Evolutionary conservation across 495 filamentous ascomycete species (phyloP).

Genomic region (Amorphotheca resinae): DNA sequence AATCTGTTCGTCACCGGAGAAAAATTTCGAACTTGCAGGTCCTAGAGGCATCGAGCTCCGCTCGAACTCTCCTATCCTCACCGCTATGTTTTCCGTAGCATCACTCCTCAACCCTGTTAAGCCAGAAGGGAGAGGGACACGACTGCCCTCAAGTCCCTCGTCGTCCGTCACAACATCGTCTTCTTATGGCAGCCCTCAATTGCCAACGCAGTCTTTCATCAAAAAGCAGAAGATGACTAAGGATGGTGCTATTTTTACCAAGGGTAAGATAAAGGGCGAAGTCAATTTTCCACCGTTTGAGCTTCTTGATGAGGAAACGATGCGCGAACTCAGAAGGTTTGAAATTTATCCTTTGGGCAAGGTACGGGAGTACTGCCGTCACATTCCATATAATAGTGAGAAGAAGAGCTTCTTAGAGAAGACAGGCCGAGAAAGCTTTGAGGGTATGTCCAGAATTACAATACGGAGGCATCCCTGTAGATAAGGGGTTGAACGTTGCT

Average conservation of each 20-base stretch:
- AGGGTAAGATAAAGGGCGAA: constrained; percentile 44
- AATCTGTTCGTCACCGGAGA: constrained; percentile 12
- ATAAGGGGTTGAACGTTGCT: constrained; percentile 6
- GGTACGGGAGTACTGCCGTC: constrained; percentile 55
- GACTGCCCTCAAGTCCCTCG: constrained; percentile 18
- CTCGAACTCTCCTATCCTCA: constrained; percentile 16
- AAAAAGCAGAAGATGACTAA: constrained; percentile 39
- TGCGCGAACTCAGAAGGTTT: constrained; percentile 44
- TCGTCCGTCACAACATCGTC: constrained; percentile 16
- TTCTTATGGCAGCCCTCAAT: constrained; percentile 15
- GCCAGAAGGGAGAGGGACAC: constrained; percentile 15
- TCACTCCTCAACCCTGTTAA: constrained; percentile 48
- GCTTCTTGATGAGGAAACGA: constrained; percentile 39
- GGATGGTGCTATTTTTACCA: constrained; percentile 45
- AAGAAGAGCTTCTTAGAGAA: constrained; percentile 78
- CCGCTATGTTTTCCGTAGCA: constrained; percentile 36
- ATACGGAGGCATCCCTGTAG: background rate
- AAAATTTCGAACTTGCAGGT: constrained; percentile 14
- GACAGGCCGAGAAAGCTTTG: constrained; percentile 77
- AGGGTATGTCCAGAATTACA: constrained; percentile 44
- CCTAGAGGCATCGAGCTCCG: constrained; percentile 2
- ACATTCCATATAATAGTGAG: constrained; percentile 86
- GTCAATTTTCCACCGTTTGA: constrained; percentile 61
- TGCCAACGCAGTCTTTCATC: constrained; percentile 21
- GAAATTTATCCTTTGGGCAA: constrained; percentile 52